Evolutionary conservation across 768 basidiomycete species (phyloP), one percentile per base, ranked within the genome.

Genomic region (Auricularia sp.): DNA sequence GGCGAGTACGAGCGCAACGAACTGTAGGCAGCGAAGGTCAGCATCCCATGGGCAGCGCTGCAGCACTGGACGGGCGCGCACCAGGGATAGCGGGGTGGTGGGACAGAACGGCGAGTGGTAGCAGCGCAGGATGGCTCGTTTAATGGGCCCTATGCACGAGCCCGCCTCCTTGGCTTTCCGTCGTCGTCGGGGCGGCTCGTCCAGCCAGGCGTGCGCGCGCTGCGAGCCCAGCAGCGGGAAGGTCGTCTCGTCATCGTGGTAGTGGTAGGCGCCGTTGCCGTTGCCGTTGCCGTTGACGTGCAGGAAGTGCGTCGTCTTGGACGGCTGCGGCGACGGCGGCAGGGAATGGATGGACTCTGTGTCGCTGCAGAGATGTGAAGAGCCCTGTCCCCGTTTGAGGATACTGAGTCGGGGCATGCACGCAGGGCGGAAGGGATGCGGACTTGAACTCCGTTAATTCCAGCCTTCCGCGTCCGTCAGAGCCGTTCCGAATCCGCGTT

Each of bases 41-140:
- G 36, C 39, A 14, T 18, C 42, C 65, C 61, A 54, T 47, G 21
- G 16, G 61, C n/a, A 44, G 56, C 60, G 61, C 7, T 42, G 7
- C 34, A 14, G 61, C 47, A 54, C 21, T 12, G 35, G 64, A 16
- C 29, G 29, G 51, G 59, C 23, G 78, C 88, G 73, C 68, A 91
- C 91, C 64, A 93, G 90, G 65, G 90, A 88, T 68, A 88, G 79
- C 11, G 91, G 91, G 67, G 89, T 89, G 67, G 83, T 84, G 62
- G 90, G 90, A 72, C 90, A 87, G 74, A 88, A 81, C 16, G 87
- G 90, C 74, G 87, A 87, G 65, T 87, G 80, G 35, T 90, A 73
- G 29, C 90, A 68, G 62, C 79, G 77, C 64, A 84, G 78, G 51
- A 83, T 71, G 71, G 80, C 80, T 68, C 84, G 80, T 72, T 83